phyloP scores from a whole-genome alignment of 164 flowering plant species.

The Platanus orientalis region DNA sequence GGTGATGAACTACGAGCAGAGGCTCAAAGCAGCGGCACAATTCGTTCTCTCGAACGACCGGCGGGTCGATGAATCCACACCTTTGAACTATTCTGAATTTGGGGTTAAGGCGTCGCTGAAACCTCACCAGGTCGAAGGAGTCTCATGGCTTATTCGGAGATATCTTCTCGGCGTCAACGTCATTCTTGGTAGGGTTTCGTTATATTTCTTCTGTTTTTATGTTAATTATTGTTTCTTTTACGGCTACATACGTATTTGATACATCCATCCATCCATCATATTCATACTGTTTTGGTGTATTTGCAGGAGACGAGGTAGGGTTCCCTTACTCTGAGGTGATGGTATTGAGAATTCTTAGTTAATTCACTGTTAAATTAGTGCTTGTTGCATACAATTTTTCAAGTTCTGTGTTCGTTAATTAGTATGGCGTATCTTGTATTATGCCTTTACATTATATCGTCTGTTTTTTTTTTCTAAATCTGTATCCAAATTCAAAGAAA shows the following conservation, averaged over 20 bases:
- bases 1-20: constrained; percentile 56
- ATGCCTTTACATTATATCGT: too few relatives aligned
- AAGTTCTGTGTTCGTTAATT: too few relatives aligned
- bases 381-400: too few relatives aligned
- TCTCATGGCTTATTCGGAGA: constrained; percentile 80
- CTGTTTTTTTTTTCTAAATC: too few relatives aligned
- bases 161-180: constrained; percentile 75
- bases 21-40: constrained; percentile 68
- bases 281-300: constrained; percentile 1
- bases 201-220: not conserved
- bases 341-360: too few relatives aligned
- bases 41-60: constrained; percentile 42
- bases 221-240: not conserved
- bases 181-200: constrained; percentile 54
- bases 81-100: constrained; percentile 26
- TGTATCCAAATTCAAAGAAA: too few relatives aligned
- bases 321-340: not conserved
- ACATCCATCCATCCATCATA: not conserved
- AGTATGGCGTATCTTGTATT: too few relatives aligned
- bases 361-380: too few relatives aligned
- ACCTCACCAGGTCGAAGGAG: constrained; percentile 84
- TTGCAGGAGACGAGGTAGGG: constrained; percentile 90
- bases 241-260: too few relatives aligned
- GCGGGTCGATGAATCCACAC: constrained; percentile 18
- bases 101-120: constrained; percentile 70